Conservation (phyloP, 2,329 filamentous ascomycete species). For the Penicillium sp. region DNA sequence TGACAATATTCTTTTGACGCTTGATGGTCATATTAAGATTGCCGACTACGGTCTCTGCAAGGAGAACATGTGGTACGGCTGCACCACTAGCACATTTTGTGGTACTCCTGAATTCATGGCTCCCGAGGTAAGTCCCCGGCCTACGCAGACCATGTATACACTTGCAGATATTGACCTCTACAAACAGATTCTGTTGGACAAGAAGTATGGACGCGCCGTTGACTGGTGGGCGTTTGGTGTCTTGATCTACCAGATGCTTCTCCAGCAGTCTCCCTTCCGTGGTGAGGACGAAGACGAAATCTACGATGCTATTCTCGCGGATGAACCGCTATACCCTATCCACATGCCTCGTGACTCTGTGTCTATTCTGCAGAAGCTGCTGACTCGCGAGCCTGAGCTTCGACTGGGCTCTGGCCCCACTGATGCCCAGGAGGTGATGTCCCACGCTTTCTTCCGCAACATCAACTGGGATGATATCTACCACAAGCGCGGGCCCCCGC, state of each 20-base stretch:
- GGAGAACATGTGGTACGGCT: conserved; percentile 99
- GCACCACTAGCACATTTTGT: conserved; percentile 95
- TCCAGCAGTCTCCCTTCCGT: conserved; percentile 97
- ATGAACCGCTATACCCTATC: conserved; percentile 96
- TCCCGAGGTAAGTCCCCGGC: conserved; percentile 67
- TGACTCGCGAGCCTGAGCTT: conserved; percentile 91
- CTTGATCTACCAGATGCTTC: conserved; percentile 98
- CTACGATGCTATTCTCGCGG: conserved; percentile 95
- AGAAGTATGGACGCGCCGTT: conserved; percentile 95
- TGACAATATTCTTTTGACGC: conserved; percentile 86
- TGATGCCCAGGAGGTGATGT: conserved; percentile 98
- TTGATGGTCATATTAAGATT: conserved; percentile 98
- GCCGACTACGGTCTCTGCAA: conserved; percentile 98
- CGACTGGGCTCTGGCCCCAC: conserved; percentile 92
- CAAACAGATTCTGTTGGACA: conserved; percentile 83
- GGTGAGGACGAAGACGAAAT: conserved; percentile 99
- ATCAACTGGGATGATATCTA: conserved; percentile 99
- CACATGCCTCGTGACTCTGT: conserved; percentile 98
- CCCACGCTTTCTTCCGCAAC: conserved; percentile 94
- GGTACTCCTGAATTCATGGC: conserved; percentile 99
- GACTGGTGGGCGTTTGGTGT: conserved; percentile 99
- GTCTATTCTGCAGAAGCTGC: conserved; percentile 93
- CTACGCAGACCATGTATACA: conserved; percentile 15
- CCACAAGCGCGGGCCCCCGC: conserved; percentile 85
- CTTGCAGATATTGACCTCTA: not conserved